Evolutionary conservation across 78 protist species (phyloP).

Genomic region (Dictyostelium intermedium): DNA sequence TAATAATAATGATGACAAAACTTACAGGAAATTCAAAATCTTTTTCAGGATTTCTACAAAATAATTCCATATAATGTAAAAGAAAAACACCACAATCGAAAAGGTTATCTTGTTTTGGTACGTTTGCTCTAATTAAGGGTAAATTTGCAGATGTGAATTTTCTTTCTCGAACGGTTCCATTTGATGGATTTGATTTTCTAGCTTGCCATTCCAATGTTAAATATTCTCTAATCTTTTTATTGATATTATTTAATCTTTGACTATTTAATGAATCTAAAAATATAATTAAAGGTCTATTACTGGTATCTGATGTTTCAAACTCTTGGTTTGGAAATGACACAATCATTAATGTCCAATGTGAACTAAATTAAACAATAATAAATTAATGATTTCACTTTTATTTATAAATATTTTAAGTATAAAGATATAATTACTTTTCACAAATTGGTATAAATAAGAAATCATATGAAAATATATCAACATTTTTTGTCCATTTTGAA

Average conservation of each 20-base stretch:
- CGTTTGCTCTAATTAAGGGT: conserved; percentile 7
- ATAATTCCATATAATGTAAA: conserved; percentile 68
- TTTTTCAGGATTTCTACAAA: conserved; percentile 71
- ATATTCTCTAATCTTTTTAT: conserved; percentile 46
- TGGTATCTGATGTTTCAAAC: neutral
- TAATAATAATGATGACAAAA: neutral
- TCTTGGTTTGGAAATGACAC: conserved; percentile 49
- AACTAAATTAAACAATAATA: too few relatives aligned
- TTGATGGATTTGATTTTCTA: conserved; percentile 53
- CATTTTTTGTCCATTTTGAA: conserved; percentile 62
- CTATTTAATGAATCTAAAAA: conserved; percentile 60
- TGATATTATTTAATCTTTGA: neutral
- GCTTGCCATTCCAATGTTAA: conserved; percentile 51
- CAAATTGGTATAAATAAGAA: conserved; percentile 79
- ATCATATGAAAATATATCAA: conserved; percentile 67
- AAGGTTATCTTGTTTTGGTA: conserved; percentile 73
- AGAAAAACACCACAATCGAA: conserved; percentile 79
- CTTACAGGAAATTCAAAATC: conserved; percentile 39
- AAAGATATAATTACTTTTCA: conserved; percentile 25
- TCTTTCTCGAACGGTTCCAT: conserved; percentile 37
- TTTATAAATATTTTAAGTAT: neutral
- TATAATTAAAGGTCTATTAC: conserved; percentile 29
- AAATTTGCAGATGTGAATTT: conserved; percentile 3
- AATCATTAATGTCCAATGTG: conserved; percentile 71
- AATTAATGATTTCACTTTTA: too few relatives aligned